Base-by-base conservation (phyloP, 1,284 basidiomycete species). In the Meripilus lineatus region DNA sequence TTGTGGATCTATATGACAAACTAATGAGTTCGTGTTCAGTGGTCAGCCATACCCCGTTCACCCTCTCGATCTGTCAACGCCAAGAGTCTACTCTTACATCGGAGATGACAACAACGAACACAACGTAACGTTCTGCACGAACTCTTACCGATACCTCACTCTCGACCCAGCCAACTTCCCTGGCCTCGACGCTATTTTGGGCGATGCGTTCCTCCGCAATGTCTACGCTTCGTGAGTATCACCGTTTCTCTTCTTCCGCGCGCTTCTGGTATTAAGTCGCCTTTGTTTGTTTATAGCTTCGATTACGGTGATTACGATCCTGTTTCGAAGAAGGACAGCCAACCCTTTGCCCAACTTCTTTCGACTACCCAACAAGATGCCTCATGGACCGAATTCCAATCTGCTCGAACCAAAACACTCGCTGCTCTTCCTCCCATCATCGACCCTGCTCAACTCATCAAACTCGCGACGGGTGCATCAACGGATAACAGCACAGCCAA, bases 121-220 rank as follows among this genome's bases (percentile, higher is more conserved):
- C 21, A 46, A 46, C 20, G 45, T 45, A 20, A 56, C 55, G 11
- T 44, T 49, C 34, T 62, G 57, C 41, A 38, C 44, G 23, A 54
- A 52, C 46, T 49, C 50, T 5, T 58, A 47, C 50, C 46, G 48
- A 38, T 52, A 40, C 15, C 41, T 50, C 26, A 35, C 24, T 11
- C 50, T 56, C 38, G 39, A 45, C 32, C 50, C 39, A 5, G 40
- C 42, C 32, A 23, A 28, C 20, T 46, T 49, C 18, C 50, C 55
- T 28, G n/a, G n/a, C n/a, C 56, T 61, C 34, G 62, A 64, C 43
- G 47, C 57, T 25, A 46, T 71, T 38, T 58, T 72, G 5, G 70
- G 70, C 34, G 64, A 65, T 40, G 54, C 60, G 5, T 66, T 66
- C 57, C 56, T 65, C n/a, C 57, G 68, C 43, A 71, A 68, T 49